Evolutionary conservation across 306 rosid genomes (phyloP).

Genomic region (Elaeagnus macrophylla): DNA sequence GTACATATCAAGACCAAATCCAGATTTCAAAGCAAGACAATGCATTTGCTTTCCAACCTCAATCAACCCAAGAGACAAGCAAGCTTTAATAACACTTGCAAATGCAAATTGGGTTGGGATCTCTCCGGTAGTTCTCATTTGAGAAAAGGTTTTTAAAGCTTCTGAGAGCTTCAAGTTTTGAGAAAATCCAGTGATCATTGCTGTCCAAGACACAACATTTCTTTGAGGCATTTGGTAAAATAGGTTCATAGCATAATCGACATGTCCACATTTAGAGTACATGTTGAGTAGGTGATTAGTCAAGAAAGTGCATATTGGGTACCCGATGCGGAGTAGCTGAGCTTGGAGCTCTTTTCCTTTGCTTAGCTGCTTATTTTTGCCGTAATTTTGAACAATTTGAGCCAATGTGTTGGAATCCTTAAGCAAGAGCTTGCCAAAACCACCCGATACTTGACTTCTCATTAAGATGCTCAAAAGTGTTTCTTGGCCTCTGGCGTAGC

Average conservation of each 20-base stretch:
- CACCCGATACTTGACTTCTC: constrained; percentile 9
- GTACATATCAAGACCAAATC: constrained; percentile 29
- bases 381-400: constrained; percentile 32
- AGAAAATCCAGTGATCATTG: constrained; percentile 44
- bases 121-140: constrained; percentile 31
- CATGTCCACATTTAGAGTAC: constrained; percentile 40
- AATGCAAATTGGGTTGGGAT: constrained; percentile 36
- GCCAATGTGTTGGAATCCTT: constrained; percentile 24
- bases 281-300: constrained; percentile 40
- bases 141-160: constrained; percentile 28
- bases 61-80: constrained; percentile 36
- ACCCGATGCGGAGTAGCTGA: constrained; percentile 29
- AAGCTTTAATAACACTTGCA: constrained; percentile 37
- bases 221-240: constrained; percentile 41
- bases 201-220: constrained; percentile 53
- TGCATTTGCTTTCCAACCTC: constrained; percentile 44
- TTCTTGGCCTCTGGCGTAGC: not conserved
- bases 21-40: constrained; percentile 34
- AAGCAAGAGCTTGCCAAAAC: constrained; percentile 17
- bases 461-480: not conserved
- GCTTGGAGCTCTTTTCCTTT: constrained; percentile 53
- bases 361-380: constrained; percentile 34
- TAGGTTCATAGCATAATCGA: constrained; percentile 29
- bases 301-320: constrained; percentile 29
- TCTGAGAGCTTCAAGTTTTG: constrained; percentile 33